phyloP scores from a whole-genome alignment of 31 red algal genomes.

The Endocladia muricata region DNA sequence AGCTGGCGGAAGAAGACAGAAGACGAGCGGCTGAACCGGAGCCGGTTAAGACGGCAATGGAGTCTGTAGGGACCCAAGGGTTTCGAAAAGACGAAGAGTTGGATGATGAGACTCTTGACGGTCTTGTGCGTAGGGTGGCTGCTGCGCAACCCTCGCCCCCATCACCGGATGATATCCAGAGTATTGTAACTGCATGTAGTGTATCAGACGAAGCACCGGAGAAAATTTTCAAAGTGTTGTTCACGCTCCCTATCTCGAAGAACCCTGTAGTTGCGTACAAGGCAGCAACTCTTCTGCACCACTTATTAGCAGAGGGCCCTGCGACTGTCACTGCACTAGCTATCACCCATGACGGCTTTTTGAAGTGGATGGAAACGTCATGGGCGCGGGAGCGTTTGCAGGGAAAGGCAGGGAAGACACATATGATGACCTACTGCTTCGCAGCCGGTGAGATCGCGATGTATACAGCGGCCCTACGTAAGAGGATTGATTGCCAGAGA shows the following conservation, averaged over 20 bases:
- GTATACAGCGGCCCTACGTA: conserved; percentile 57
- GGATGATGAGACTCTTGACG: too few species aligned
- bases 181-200: too few species aligned
- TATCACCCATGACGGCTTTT: conserved; percentile 55
- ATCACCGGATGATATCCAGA: too few species aligned
- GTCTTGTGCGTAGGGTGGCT: too few species aligned
- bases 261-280: conserved; percentile 55
- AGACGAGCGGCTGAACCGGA: too few species aligned
- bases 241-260: conserved; percentile 39
- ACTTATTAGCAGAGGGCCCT: conserved; percentile 51
- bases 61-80: too few species aligned
- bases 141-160: too few species aligned
- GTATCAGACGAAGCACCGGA: too few species aligned
- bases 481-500: conserved; percentile 67
- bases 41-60: too few species aligned
- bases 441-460: conserved; percentile 63
- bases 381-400: conserved; percentile 66
- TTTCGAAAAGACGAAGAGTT: too few species aligned
- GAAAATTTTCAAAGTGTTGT: conserved; percentile 72
- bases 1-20: too few species aligned
- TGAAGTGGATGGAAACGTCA: conserved; percentile 52
- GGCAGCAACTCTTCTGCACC: conserved; percentile 44
- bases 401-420: conserved; percentile 5
- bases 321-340: conserved; percentile 20
- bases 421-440: conserved; percentile 27